Evolutionary conservation across 2,329 filamentous ascomycete species (phyloP).

Genomic region (Bipolaris bicolor): DNA sequence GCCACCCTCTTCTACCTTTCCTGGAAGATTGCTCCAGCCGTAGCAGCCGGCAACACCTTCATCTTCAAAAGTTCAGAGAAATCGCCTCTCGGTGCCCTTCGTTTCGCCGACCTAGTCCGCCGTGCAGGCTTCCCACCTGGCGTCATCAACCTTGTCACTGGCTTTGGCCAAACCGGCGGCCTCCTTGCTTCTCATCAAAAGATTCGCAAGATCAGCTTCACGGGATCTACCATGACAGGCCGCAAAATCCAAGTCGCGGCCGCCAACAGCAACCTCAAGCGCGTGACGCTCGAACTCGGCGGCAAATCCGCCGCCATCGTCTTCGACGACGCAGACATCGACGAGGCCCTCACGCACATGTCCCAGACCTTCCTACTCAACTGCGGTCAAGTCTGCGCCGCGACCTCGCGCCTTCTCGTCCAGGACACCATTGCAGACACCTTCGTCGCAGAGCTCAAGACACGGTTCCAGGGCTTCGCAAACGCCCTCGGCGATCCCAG

Average conservation of each 20-base stretch:
- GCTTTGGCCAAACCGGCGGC: conserved; percentile 65
- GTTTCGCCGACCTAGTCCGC: conserved; percentile 63
- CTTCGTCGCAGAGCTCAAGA: conserved; percentile 20
- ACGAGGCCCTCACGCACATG: conserved; percentile 48
- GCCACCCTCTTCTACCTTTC: conserved; percentile 41
- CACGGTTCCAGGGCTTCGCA: not conserved
- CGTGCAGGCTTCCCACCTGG: conserved; percentile 64
- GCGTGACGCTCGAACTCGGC: conserved; percentile 58
- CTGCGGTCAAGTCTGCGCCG: conserved; percentile 56
- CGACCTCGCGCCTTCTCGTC: conserved; percentile 41
- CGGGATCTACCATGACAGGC: conserved; percentile 64
- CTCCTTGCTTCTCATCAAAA: conserved; percentile 64
- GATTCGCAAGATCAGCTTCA: conserved; percentile 68
- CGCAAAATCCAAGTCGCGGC: conserved; percentile 61
- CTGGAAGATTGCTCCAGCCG: conserved; percentile 63
- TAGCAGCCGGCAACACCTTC: conserved; percentile 62
- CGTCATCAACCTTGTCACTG: conserved; percentile 65
- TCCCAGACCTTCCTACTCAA: conserved; percentile 59
- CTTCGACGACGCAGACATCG: conserved; percentile 58
- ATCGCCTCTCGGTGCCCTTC: conserved; percentile 64
- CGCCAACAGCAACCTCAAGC: conserved; percentile 60
- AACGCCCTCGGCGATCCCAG: not conserved
- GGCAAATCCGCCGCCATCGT: conserved; percentile 67
- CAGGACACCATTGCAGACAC: conserved; percentile 44
- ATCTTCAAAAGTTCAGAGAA: conserved; percentile 64